Percentiles rank a stretch among this genome's conserved stretches.
Conservation (phyloP, 192 early-diverging fungal genomes). For the Chytriomyces confervae region DNA sequence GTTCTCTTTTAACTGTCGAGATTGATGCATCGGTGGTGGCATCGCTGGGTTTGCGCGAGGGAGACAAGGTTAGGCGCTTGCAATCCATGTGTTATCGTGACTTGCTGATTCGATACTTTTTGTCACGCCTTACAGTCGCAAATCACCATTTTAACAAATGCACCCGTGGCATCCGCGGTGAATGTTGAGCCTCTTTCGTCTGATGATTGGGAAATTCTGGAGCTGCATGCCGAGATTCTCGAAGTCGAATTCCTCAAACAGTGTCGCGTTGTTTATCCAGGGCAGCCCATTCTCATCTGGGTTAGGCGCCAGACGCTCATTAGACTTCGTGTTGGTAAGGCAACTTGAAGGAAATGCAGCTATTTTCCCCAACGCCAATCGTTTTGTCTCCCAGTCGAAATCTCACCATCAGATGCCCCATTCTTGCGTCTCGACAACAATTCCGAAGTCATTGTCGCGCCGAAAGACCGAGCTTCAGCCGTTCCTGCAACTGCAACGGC, state of each 20-base stretch:
- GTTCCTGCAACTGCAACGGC: neutral
- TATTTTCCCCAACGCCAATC: neutral
- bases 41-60: constrained; percentile 3
- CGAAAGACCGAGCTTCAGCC: constrained; percentile 38
- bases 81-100: constrained; percentile 1
- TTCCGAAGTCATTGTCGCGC: constrained; percentile 55
- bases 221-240: constrained; percentile 54
- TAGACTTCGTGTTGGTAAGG: constrained; percentile 43
- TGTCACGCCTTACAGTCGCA: constrained; percentile 19
- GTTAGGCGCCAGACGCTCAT: constrained; percentile 42
- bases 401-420: constrained; percentile 24
- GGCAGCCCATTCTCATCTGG: constrained; percentile 50
- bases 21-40: neutral
- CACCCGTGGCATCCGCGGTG: constrained; percentile 30
- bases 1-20: neutral
- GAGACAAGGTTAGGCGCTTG: neutral
- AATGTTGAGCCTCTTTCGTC: constrained; percentile 50
- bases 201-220: constrained; percentile 64
- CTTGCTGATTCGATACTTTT: neutral
- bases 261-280: constrained; percentile 44
- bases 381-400: constrained; percentile 33
- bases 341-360: neutral
- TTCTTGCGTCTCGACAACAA: constrained; percentile 45
- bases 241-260: constrained; percentile 57
- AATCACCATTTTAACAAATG: constrained; percentile 30